Percentiles rank a stretch among this genome's conserved stretches.
Conservation (phyloP, 2,329 filamentous ascomycete species). For the Colletotrichum theobromicola region DNA sequence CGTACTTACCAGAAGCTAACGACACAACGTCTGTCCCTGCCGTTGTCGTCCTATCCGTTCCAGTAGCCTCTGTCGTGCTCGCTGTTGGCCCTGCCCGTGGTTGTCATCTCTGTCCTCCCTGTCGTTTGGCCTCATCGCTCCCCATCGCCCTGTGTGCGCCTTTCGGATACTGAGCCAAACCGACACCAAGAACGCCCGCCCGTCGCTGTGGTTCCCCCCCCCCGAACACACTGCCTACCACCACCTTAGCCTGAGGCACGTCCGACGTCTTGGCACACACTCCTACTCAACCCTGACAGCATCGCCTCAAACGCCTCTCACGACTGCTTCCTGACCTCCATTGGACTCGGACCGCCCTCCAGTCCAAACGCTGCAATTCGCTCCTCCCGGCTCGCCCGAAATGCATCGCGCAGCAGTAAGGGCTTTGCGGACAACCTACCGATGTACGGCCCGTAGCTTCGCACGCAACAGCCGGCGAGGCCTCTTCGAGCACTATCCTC, state of each 20-base stretch:
- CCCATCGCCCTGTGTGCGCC: background rate
- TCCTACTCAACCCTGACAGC: background rate
- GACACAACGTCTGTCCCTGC: background rate
- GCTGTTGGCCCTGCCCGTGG: background rate
- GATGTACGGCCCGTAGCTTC: constrained; percentile 66
- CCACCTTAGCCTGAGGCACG: constrained; percentile 18
- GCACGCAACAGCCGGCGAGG: constrained; percentile 54
- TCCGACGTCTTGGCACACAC: constrained; percentile 5
- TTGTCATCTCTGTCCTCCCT: background rate
- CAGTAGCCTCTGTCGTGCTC: background rate
- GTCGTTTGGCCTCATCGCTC: background rate
- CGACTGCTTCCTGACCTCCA: constrained; percentile 8
- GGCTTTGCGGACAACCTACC: constrained; percentile 72
- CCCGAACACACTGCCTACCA: background rate
- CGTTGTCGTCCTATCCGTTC: background rate
- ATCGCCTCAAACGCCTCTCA: constrained; percentile 9
- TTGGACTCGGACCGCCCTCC: constrained; percentile 19
- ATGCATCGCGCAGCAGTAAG: constrained; percentile 79
- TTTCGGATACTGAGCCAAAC: background rate
- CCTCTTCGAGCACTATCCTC: constrained; percentile 31
- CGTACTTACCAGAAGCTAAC: background rate
- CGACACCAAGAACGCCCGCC: background rate
- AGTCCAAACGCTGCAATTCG: constrained; percentile 12
- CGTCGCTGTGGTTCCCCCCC: background rate
- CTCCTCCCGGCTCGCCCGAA: constrained; percentile 33